A percentile compares a stretch with the other conserved stretches of the same genome.
These are phyloP conservation scores for Penicillium sclerotiorum DNA, from an alignment of 2,329 filamentous ascomycete species.

Conservation along the genomic window DNA sequence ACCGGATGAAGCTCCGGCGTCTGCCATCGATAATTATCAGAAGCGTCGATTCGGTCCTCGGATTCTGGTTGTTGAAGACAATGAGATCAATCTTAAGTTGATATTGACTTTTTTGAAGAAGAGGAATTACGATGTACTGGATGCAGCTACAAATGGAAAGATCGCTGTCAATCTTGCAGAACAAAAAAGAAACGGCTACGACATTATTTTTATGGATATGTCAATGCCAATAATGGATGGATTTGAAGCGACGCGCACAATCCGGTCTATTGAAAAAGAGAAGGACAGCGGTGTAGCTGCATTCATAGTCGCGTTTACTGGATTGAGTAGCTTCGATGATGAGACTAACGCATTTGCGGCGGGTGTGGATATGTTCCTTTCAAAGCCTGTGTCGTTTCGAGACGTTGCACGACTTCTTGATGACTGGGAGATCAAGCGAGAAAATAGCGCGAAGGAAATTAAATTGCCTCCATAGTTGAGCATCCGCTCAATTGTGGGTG, in stretches of 20 bases:
- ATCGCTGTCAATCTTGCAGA: background rate
- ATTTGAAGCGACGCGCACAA: constrained; percentile 36
- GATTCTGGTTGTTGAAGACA: constrained; percentile 39
- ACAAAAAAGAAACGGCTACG: background rate
- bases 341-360: constrained; percentile 36
- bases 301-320: constrained; percentile 40
- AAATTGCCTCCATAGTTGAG: no score
- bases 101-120: constrained; percentile 37
- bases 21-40: no score
- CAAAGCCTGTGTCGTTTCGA: constrained; percentile 41
- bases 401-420: constrained; percentile 24
- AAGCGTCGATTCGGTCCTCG: constrained; percentile 8
- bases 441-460: no score
- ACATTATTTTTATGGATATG: constrained; percentile 32
- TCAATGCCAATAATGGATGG: constrained; percentile 51
- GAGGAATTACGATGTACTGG: background rate
- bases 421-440: background rate
- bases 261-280: background rate
- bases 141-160: background rate
- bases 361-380: constrained; percentile 33
- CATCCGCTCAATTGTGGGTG: no score
- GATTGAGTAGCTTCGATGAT: constrained; percentile 34
- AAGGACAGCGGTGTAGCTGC: background rate
- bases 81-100: constrained; percentile 41
- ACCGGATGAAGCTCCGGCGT: no score